Percentiles rank a stretch among this genome's conserved stretches.
Conservation (phyloP, 805 yeast genomes). For the Ogataea populi-albae region DNA sequence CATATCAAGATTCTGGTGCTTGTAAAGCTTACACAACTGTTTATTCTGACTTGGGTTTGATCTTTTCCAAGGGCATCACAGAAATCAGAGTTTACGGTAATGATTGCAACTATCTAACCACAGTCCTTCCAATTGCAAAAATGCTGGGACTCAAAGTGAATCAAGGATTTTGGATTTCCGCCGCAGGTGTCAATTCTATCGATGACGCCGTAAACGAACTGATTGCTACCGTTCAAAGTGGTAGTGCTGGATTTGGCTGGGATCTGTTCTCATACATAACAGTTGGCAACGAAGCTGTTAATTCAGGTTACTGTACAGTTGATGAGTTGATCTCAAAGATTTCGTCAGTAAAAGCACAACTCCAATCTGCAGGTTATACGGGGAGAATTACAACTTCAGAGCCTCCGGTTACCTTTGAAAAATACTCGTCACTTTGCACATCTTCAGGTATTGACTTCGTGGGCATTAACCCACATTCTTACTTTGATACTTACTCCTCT, state of each 20-base stretch:
- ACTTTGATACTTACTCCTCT: conserved; percentile 60
- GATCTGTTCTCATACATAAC: conserved; percentile 72
- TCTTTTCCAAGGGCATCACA: conserved; percentile 58
- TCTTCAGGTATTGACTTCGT: conserved; percentile 72
- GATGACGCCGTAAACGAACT: conserved; percentile 56
- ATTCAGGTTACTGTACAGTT: conserved; percentile 57
- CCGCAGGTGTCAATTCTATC: conserved; percentile 65
- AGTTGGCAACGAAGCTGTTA: conserved; percentile 86
- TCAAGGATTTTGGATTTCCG: conserved; percentile 83
- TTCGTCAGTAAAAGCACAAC: conserved; percentile 53
- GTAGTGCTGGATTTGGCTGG: conserved; percentile 56
- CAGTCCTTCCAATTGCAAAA: conserved; percentile 60
- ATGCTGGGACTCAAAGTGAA: conserved; percentile 66
- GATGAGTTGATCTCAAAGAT: conserved; percentile 65
- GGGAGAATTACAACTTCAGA: conserved; percentile 84
- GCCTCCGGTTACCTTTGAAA: conserved; percentile 73
- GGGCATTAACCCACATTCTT: conserved; percentile 85
- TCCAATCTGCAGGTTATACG: conserved; percentile 67
- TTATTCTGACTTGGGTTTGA: conserved; percentile 52
- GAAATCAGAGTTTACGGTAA: conserved; percentile 80
- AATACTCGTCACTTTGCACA: conserved; percentile 66
- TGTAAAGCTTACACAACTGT: conserved; percentile 65
- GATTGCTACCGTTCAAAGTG: conserved; percentile 39
- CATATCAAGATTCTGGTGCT: conserved; percentile 63
- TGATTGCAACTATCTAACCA: conserved; percentile 70